Evolutionary conservation across 495 filamentous ascomycete species (phyloP).

Genomic region (Trichoderma asperelloides): DNA sequence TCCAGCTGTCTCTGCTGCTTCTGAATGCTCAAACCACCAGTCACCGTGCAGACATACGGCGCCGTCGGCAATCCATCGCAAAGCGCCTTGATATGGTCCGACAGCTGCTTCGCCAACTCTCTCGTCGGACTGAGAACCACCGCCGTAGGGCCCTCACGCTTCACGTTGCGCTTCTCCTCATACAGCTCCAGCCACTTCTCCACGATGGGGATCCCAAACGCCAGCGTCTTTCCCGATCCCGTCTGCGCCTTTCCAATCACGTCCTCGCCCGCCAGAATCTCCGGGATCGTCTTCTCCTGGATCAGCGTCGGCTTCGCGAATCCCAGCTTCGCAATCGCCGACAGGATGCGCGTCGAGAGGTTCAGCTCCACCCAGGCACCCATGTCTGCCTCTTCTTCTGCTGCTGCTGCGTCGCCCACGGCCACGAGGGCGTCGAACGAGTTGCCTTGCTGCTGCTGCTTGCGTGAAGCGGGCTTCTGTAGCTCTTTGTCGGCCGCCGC

Average conservation of each 20-base stretch:
- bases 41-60: slow-evolving; percentile 67
- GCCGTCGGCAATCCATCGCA: slow-evolving; percentile 52
- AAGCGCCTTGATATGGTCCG: slow-evolving; percentile 68
- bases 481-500: slow-evolving; percentile 5
- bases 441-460: slow-evolving; percentile 7
- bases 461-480: slow-evolving; percentile 5
- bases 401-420: slow-evolving; percentile 4
- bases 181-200: slow-evolving; percentile 49
- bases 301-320: slow-evolving; percentile 42
- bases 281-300: slow-evolving; percentile 70
- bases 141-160: slow-evolving; percentile 53
- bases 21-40: slow-evolving; percentile 82
- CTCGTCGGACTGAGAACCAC: slow-evolving; percentile 87
- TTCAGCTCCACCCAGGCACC: slow-evolving; percentile 10
- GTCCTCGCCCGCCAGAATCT: slow-evolving; percentile 60
- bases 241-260: slow-evolving; percentile 77
- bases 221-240: slow-evolving; percentile 77
- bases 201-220: slow-evolving; percentile 72
- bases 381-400: slow-evolving; percentile 9
- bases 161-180: slow-evolving; percentile 27
- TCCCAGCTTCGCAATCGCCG: slow-evolving; percentile 7
- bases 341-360: not conserved
- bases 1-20: slow-evolving; percentile 79
- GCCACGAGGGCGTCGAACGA: slow-evolving; percentile 8
- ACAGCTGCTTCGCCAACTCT: slow-evolving; percentile 86